Conservation (phyloP, 129 eudicot species). For the Tagetes erecta region DNA sequence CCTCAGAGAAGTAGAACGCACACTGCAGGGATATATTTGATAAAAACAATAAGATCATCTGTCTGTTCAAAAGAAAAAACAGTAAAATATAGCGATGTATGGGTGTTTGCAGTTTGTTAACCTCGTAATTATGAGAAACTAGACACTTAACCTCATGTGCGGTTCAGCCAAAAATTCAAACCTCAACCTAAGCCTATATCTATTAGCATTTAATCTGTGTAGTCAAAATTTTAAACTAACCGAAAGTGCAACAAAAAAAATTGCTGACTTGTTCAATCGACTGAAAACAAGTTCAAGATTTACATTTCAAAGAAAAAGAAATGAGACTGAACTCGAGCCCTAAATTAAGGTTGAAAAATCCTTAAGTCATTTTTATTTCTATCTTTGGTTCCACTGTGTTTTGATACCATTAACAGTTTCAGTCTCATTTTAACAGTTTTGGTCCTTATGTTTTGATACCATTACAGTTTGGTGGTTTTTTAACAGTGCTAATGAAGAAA, state of each 20-base stretch:
- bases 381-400: no score
- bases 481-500: neutral
- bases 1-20: slow-evolving; percentile 68
- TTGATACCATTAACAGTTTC: no score
- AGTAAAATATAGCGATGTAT: neutral
- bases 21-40: slow-evolving; percentile 35
- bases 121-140: neutral
- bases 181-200: neutral
- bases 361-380: neutral
- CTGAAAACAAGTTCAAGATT: neutral
- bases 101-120: neutral
- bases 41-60: neutral
- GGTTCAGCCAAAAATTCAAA: neutral
- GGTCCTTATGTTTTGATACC: no score
- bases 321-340: neutral
- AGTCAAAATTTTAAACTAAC: neutral
- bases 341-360: neutral
- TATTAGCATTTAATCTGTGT: neutral
- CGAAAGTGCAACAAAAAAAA: neutral
- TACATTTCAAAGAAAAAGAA: neutral
- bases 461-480: neutral
- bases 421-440: no score
- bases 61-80: neutral
- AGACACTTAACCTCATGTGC: neutral
- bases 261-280: neutral